Base-by-base conservation (phyloP, 2,329 filamentous ascomycete genomes). In the Fonsecaea monophora region DNA sequence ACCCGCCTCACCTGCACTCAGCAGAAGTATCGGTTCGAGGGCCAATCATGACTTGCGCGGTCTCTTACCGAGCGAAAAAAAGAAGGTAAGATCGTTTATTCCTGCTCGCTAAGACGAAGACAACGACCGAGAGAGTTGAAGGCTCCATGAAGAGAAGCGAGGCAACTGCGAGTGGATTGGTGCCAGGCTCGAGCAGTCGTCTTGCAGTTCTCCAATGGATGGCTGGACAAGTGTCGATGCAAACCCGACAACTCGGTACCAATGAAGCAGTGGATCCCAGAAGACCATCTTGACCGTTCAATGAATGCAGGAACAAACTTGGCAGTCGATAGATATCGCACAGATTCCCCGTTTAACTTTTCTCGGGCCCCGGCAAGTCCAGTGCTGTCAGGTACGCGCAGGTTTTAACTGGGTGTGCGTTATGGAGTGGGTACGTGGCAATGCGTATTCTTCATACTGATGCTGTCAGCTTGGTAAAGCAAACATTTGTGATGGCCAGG, bases 381-480 rank as follows among this genome's bases (percentile, higher is more conserved):
- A n/a, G 32, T 40, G 40, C 58, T 60, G 60, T 56, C 40, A 66
- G 57, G 56, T 42, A 69, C 64, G 30, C 6, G 25, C 13, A 25
- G 25, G 12, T 37, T 64, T 32, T 56, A 18, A 69, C 61, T 69
- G 67, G 67, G 37, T 57, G 64, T 32, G 38, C 12, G 21, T 69
- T 67, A 67, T 67, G 53, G 38, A 67, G 64, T 69, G 67, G 67
- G 64, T 50, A 37, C 30, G 15, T 37, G 32, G 8, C 53, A 32
- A 38, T 56, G 67, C 60, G 64, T 66, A 66, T 45, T 69, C 60
- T 64, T 64, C 64, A 65, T 67, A 64, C 66, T 65, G 64, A 37
- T 54, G 37, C 38, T 62, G 60, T 54, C 57, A 67, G 54, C 59
- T 48, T 56, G 60, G 60, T 25, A 25, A 25, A 25, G 25, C 25